Percentiles rank a stretch among this genome's conserved stretches.
phyloP scores from a whole-genome alignment of 139 green algal species.

The Pleodorina starrii region DNA sequence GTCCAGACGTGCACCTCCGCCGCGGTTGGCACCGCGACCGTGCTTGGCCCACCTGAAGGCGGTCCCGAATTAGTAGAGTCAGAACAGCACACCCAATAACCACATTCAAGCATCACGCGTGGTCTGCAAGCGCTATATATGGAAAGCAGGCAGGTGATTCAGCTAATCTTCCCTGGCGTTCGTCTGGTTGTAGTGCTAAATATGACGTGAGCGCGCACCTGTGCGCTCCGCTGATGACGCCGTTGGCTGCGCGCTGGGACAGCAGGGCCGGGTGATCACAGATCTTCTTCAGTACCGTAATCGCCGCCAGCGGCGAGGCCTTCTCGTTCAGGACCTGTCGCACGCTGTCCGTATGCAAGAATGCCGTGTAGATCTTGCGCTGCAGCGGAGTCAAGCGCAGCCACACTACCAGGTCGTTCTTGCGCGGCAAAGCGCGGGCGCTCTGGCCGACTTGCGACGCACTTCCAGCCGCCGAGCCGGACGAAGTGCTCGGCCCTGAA shows the following conservation, averaged over 20 bases:
- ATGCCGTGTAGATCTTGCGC: constrained; percentile 64
- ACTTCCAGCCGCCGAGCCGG: neutral
- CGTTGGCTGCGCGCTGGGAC: constrained; percentile 65
- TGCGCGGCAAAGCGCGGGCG: constrained; percentile 65
- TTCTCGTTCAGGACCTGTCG: constrained; percentile 86
- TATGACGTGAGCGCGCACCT: neutral
- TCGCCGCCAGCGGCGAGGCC: constrained; percentile 80
- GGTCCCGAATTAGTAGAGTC: too few relatives aligned
- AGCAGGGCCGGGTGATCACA: constrained; percentile 96
- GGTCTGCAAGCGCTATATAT: too few relatives aligned
- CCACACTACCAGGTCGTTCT: constrained; percentile 98
- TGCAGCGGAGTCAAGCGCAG: constrained; percentile 83
- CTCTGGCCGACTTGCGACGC: constrained; percentile 38
- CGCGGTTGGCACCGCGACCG: too few relatives aligned
- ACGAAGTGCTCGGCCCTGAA: neutral
- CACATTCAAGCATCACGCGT: too few relatives aligned
- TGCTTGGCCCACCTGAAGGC: constrained; percentile 46
- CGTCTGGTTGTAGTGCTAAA: too few relatives aligned
- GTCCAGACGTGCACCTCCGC: neutral
- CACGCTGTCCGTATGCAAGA: constrained; percentile 82
- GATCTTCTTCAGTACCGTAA: constrained; percentile 88
- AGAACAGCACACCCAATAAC: too few relatives aligned
- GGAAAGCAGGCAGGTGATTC: too few relatives aligned
- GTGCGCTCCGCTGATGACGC: constrained; percentile 52
- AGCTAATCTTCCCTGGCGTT: too few relatives aligned